Conservation (phyloP, 495 filamentous ascomycete species). For the Cercophora scortea region DNA sequence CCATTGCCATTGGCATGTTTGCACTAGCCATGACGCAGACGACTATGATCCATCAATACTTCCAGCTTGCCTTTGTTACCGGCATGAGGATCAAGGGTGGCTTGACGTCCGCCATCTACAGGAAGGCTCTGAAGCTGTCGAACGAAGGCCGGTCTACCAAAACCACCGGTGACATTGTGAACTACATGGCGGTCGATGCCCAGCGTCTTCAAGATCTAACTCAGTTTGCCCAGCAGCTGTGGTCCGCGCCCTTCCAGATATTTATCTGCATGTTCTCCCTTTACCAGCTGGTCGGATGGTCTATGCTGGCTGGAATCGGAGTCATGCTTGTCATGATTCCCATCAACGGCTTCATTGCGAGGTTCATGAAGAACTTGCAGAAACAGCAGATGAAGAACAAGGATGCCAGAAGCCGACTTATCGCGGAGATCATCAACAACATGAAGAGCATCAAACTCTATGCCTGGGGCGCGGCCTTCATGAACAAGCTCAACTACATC, state of each 20-base stretch:
- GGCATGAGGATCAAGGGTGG: slow-evolving; percentile 94
- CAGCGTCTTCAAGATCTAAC: slow-evolving; percentile 91
- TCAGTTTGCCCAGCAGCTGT: slow-evolving; percentile 88
- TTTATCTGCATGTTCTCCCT: slow-evolving; percentile 88
- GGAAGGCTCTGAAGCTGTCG: slow-evolving; percentile 80
- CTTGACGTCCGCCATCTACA: slow-evolving; percentile 83
- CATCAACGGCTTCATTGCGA: slow-evolving; percentile 86
- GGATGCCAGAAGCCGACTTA: slow-evolving; percentile 82
- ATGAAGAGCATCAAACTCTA: slow-evolving; percentile 99
- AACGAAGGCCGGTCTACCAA: slow-evolving; percentile 89
- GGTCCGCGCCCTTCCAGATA: slow-evolving; percentile 97
- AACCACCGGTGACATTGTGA: slow-evolving; percentile 96
- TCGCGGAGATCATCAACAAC: slow-evolving; percentile 98
- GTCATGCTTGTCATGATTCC: slow-evolving; percentile 98
- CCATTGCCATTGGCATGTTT: slow-evolving; percentile 92
- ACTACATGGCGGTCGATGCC: slow-evolving; percentile 97
- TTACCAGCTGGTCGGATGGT: slow-evolving; percentile 85
- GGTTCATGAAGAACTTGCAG: slow-evolving; percentile 88
- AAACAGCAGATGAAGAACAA: slow-evolving; percentile 99
- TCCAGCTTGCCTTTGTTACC: slow-evolving; percentile 87
- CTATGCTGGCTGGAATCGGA: slow-evolving; percentile 93
- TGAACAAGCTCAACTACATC: slow-evolving; percentile 92
- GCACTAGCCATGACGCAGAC: slow-evolving; percentile 79
- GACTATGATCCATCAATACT: slow-evolving; percentile 75
- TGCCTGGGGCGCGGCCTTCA: slow-evolving; percentile 94